Base-by-base conservation (phyloP, 2,329 filamentous ascomycete species). In the Elsinoe necatrix region DNA sequence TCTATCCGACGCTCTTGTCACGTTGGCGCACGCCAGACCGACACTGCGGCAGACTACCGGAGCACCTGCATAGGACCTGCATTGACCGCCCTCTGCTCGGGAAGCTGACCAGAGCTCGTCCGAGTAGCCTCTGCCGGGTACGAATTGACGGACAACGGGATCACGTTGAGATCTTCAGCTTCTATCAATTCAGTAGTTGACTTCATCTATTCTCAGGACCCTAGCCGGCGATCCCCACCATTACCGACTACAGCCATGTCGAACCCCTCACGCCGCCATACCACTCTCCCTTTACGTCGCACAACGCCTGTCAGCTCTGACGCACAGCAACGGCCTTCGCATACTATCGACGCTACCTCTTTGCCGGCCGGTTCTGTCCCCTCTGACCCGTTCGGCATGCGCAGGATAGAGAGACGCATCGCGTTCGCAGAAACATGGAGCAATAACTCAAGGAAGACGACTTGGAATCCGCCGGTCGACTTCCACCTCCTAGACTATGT, bases 401-500 rank as follows among this genome's bases (percentile, higher is more conserved):
- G 54, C 18, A 56, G 54, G 20, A 25, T 56, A 14, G 54, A 56
- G 11, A 25, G 54, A 34, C 39, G 54, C 3, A 20, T 27, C 7
- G 39, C 21, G 7, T 37, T 48, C 25, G 42, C 39, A 7, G 54
- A 56, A 25, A 14, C 39, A 35, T 37, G 37, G 29, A 42, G 34
- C 18, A 56, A 25, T 4, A 56, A 21, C 14, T 42, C 25, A 12
- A 31, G 42, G 14, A 48, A 27, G 20, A 37, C 27, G 27, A 14
- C 39, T 9, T 56, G 54, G 54, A 54, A 57, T 35, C 62, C 67
- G 16, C 65, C 70, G 0, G 69, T 82, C 60, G 82, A 85, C 64
- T 67, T 84, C 50, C 75, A 80, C 56, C 66, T 73, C 35, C 75
- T 85, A 62, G 81, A 84, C 58, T 81, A 82, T 69, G 74, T 81